Conservation (phyloP, 2,329 filamentous ascomycete species). For the Neurospora sp. region DNA sequence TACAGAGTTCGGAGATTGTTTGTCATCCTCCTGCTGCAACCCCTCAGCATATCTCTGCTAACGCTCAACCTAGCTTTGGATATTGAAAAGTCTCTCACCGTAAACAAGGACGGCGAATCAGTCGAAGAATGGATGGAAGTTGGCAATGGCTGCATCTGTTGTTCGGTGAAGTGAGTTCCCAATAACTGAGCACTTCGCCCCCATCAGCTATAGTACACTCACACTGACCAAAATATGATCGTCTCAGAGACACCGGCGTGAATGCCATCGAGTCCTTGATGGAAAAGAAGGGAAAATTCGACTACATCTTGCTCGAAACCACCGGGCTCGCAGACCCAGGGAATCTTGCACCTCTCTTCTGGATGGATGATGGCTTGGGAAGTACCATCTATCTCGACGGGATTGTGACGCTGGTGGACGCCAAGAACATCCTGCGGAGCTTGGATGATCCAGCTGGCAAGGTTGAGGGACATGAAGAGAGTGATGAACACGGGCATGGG, state of each 20-base stretch:
- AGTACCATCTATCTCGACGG: constrained; percentile 95
- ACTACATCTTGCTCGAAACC: constrained; percentile 95
- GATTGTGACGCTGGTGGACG: constrained; percentile 91
- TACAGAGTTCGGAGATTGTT: constrained; percentile 22
- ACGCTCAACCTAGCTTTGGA: constrained; percentile 58
- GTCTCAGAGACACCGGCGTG: constrained; percentile 71
- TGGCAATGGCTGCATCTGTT: constrained; percentile 95
- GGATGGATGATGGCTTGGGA: constrained; percentile 91
- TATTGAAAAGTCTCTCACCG: constrained; percentile 90
- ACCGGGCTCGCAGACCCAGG: constrained; percentile 92
- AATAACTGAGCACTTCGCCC: background rate
- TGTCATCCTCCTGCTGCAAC: constrained; percentile 1
- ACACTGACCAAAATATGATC: background rate
- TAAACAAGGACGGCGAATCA: constrained; percentile 73
- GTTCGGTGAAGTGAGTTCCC: constrained; percentile 70
- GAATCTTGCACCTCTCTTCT: constrained; percentile 91
- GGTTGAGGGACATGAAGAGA: constrained; percentile 40
- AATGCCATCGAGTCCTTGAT: constrained; percentile 93
- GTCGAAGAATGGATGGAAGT: constrained; percentile 94
- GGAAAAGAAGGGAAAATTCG: constrained; percentile 86
- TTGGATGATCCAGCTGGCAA: constrained; percentile 62
- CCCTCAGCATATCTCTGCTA: constrained; percentile 8
- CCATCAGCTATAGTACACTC: background rate
- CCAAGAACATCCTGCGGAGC: constrained; percentile 77
- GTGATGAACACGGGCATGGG: constrained; percentile 38